Percentiles rank a stretch among this genome's conserved stretches.
These are phyloP conservation scores for Fraxinus sp. DNA, from an alignment of 305 asterid genomes.

Conservation along the genomic window DNA sequence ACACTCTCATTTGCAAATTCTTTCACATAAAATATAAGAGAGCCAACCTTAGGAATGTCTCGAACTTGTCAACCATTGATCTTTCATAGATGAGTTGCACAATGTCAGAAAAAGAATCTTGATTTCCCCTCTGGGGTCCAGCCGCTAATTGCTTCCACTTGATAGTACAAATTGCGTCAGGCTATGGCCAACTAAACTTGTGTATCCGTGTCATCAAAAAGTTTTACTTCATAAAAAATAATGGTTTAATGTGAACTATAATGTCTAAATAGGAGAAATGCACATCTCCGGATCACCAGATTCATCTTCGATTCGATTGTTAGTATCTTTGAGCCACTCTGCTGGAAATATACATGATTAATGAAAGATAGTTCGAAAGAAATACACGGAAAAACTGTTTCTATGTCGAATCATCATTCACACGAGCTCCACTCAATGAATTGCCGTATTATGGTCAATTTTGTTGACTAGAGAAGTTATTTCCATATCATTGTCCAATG, in stretches of 20 bases:
- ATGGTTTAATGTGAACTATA: not conserved
- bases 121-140: constrained; percentile 4
- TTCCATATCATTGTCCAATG: constrained; percentile 31
- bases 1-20: constrained; percentile 29
- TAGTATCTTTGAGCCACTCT: not conserved
- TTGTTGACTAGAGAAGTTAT: constrained; percentile 43
- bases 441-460: constrained; percentile 24
- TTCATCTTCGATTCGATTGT: not conserved
- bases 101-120: constrained; percentile 11
- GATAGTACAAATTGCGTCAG: not conserved
- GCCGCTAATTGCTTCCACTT: constrained; percentile 2
- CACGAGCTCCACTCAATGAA: constrained; percentile 6
- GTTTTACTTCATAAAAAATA: not conserved
- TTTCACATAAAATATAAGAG: constrained; percentile 24
- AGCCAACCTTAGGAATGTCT: constrained; percentile 31
- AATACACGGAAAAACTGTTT: not conserved
- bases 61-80: constrained; percentile 28
- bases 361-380: not conserved
- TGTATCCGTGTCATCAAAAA: not conserved
- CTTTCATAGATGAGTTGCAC: not conserved
- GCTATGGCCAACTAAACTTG: not conserved
- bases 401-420: not conserved
- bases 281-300: not conserved
- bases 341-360: not conserved
- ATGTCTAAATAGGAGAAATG: not conserved